Conservation (phyloP, 495 filamentous ascomycete species). For the Friedmanniomyces simplex region DNA sequence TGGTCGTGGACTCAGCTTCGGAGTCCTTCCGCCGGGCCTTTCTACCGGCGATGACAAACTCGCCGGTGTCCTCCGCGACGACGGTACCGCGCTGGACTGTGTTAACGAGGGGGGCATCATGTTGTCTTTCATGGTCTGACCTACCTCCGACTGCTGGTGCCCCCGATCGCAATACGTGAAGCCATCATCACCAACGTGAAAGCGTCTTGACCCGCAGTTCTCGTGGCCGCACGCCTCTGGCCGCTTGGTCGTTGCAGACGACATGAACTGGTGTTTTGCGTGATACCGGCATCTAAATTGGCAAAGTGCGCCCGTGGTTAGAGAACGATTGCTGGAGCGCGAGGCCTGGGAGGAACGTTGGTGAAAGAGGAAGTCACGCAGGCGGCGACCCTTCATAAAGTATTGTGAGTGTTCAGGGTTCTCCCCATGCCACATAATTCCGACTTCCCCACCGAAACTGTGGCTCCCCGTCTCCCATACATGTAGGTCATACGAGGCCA, state of each 20-base stretch:
- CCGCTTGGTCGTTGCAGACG: neutral
- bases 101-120: neutral
- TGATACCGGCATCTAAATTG: too few species aligned
- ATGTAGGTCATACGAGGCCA: too few species aligned
- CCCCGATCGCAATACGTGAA: slow-evolving; percentile 56
- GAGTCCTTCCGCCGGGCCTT: slow-evolving; percentile 43
- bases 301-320: too few species aligned
- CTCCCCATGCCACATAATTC: too few species aligned
- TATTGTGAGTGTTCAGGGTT: too few species aligned
- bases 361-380: neutral
- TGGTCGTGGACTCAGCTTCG: slow-evolving; percentile 13
- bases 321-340: too few species aligned
- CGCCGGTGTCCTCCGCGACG: slow-evolving; percentile 63
- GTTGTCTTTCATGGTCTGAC: neutral
- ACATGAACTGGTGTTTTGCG: neutral
- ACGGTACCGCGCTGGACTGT: slow-evolving; percentile 14
- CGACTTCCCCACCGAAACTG: too few species aligned
- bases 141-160: slow-evolving; percentile 41
- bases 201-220: slow-evolving; percentile 51
- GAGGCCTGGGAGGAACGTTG: neutral
- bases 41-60: slow-evolving; percentile 56
- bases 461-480: too few species aligned
- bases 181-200: slow-evolving; percentile 51
- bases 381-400: too few species aligned
- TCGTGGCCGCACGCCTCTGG: slow-evolving; percentile 25